These are phyloP conservation scores for Fusarium beomiforme DNA, from an alignment of 2,329 filamentous ascomycete genomes.

Conservation along the genomic window DNA sequence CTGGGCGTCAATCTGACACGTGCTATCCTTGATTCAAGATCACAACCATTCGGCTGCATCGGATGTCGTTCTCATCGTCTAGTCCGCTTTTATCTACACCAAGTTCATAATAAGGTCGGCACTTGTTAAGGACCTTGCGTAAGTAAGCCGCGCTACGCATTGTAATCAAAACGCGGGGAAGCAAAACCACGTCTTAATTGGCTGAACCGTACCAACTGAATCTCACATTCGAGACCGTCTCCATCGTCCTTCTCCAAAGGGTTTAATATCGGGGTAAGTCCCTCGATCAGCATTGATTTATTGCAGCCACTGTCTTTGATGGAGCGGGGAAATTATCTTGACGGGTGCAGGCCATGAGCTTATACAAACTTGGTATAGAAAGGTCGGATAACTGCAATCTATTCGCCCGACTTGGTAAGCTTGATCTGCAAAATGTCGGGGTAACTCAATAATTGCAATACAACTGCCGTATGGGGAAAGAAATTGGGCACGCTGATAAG, in stretches of 20 bases:
- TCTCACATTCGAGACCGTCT: not conserved
- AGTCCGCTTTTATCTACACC: not conserved
- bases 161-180: slow-evolving; percentile 1
- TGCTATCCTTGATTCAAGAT: not conserved
- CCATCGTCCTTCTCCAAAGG: not conserved
- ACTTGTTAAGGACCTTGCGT: not conserved
- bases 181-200: not conserved
- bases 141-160: too few relatives aligned
- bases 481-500: not conserved
- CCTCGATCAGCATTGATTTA: not conserved
- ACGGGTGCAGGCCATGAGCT: not conserved
- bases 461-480: slow-evolving; percentile 8
- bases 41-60: not conserved
- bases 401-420: slow-evolving; percentile 10
- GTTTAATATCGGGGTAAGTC: not conserved
- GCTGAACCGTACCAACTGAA: not conserved
- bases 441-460: slow-evolving; percentile 9
- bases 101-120: not conserved
- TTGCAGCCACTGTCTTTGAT: not conserved
- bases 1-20: not conserved
- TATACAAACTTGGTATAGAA: not conserved
- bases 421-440: not conserved
- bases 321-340: slow-evolving; percentile 6
- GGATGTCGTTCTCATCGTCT: not conserved
- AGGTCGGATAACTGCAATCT: not conserved